Conservation (phyloP, 140 eudicot species). For the Flaveria floridana region DNA sequence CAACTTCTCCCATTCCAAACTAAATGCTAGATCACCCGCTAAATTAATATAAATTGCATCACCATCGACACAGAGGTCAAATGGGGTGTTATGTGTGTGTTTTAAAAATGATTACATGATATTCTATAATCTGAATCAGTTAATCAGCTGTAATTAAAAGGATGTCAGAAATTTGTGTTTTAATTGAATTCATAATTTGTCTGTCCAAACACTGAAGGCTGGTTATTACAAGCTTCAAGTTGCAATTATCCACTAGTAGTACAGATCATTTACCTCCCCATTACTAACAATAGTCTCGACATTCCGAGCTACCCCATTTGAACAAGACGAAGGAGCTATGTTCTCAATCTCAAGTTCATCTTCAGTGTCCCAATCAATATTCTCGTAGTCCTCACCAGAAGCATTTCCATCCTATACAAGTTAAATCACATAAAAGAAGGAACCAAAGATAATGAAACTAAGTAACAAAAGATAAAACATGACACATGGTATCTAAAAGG, state of each 20-base stretch:
- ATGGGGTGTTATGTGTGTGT: background rate
- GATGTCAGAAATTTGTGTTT: background rate
- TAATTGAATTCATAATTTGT: background rate
- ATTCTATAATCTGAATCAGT: background rate
- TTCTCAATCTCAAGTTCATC: constrained; percentile 56
- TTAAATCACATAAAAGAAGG: constrained; percentile 7
- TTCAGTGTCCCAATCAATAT: constrained; percentile 64
- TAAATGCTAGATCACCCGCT: background rate
- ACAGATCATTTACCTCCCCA: constrained; percentile 51
- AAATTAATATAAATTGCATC: background rate
- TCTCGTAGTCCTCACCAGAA: constrained; percentile 49
- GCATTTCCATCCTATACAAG: constrained; percentile 43
- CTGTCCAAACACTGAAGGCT: background rate
- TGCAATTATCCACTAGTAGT: background rate
- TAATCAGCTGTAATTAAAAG: background rate
- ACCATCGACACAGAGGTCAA: background rate
- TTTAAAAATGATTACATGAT: background rate
- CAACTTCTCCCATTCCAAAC: background rate
- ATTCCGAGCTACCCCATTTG: constrained; percentile 34
- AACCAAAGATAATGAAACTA: background rate
- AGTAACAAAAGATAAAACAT: background rate
- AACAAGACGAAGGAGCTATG: constrained; percentile 35
- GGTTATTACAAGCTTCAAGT: constrained; percentile 5
- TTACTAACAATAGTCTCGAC: constrained; percentile 28
- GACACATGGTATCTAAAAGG: constrained; percentile 1